Evolutionary conservation across 371 early-diverging fungal genomes (phyloP).

Genomic region (Parasitella parasitica): DNA sequence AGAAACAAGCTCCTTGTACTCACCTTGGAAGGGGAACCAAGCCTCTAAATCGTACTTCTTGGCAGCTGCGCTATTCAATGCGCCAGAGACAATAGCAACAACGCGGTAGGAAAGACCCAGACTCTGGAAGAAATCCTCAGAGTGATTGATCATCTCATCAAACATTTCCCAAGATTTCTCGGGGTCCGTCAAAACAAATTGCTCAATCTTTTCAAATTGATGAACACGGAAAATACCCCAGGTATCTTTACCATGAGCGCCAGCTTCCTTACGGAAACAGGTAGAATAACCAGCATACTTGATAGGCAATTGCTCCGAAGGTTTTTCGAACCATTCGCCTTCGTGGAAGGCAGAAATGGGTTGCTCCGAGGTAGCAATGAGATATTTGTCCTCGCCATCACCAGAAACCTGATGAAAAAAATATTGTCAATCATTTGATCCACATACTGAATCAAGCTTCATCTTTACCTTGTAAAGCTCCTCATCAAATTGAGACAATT

Average conservation of each 20-base stretch:
- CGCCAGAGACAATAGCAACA: slow-evolving; percentile 96
- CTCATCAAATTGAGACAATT: slow-evolving; percentile 99
- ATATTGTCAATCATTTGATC: background rate
- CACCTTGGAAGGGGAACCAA: slow-evolving; percentile 98
- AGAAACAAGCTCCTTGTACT: slow-evolving; percentile 98
- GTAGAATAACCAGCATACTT: slow-evolving; percentile 99
- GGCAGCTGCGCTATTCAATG: slow-evolving; percentile 99
- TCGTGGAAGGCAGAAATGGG: slow-evolving; percentile 98
- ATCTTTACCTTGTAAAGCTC: slow-evolving; percentile 92
- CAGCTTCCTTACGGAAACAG: slow-evolving; percentile 99
- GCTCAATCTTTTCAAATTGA: slow-evolving; percentile 99
- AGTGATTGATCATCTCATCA: slow-evolving; percentile 93
- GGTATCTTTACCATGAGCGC: slow-evolving; percentile 99
- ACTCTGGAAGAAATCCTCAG: slow-evolving; percentile 97
- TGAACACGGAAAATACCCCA: slow-evolving; percentile 99
- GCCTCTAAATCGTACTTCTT: slow-evolving; percentile 99
- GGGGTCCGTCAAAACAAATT: slow-evolving; percentile 97
- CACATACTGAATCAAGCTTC: background rate
- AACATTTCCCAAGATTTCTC: slow-evolving; percentile 98
- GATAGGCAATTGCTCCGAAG: slow-evolving; percentile 88
- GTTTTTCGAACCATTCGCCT: slow-evolving; percentile 96
- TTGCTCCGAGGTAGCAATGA: slow-evolving; percentile 99
- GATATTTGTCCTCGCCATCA: slow-evolving; percentile 94
- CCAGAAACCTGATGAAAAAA: slow-evolving; percentile 64
- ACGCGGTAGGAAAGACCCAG: slow-evolving; percentile 95